Evolutionary conservation across 2,329 filamentous ascomycete genomes (phyloP).

Genomic region (Cordyceps cicadae): DNA sequence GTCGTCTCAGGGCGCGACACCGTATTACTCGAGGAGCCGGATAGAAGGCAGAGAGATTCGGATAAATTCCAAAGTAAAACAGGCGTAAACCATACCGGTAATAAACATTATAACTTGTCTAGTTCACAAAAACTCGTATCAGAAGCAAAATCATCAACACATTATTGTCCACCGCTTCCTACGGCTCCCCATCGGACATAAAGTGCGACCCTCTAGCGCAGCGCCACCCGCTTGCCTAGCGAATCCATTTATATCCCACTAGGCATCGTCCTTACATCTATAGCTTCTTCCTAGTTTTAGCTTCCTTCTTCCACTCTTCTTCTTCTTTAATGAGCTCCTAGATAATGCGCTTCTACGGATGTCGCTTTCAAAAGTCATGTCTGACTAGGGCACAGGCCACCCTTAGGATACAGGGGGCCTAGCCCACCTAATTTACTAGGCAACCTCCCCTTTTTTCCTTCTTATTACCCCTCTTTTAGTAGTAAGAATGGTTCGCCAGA

Average conservation of each 20-base stretch:
- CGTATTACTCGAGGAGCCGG: neutral
- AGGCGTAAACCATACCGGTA: too few relatives aligned
- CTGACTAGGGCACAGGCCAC: too few relatives aligned
- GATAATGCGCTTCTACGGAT: conserved; percentile 29
- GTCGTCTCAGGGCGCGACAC: neutral
- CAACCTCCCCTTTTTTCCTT: too few relatives aligned
- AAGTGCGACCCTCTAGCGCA: conserved; percentile 4
- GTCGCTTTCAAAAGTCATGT: too few relatives aligned
- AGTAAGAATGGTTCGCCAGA: too few relatives aligned
- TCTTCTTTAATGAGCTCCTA: conserved; percentile 33
- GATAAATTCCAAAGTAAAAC: too few relatives aligned
- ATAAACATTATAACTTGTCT: too few relatives aligned
- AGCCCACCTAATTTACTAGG: too few relatives aligned
- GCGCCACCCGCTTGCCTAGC: neutral
- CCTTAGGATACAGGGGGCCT: too few relatives aligned
- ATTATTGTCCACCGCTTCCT: conserved; percentile 3
- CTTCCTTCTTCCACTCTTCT: conserved; percentile 28
- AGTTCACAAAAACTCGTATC: too few relatives aligned
- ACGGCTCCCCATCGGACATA: neutral
- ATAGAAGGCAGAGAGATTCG: neutral
- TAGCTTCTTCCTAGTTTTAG: conserved; percentile 39
- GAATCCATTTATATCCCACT: neutral
- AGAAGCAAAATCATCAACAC: too few relatives aligned
- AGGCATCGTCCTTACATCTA: conserved; percentile 34
- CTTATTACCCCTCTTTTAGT: too few relatives aligned